Evolutionary conservation across 805 yeast species (phyloP), one percentile per base, ranked within the genome.

Genomic region (Priceomyces fermenticarens): DNA sequence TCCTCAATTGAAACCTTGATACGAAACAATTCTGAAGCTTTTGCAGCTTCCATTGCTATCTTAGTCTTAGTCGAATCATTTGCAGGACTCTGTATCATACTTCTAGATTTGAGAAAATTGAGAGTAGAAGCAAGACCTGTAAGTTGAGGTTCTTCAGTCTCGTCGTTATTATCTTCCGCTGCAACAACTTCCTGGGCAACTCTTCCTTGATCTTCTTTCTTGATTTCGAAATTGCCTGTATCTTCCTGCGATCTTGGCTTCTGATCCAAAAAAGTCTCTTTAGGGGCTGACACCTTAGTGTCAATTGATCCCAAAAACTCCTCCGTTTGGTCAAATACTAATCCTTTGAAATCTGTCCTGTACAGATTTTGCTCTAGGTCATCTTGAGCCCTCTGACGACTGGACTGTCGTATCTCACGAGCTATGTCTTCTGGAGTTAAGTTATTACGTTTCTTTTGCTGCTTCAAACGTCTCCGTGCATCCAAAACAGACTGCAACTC

Each of bases 291-390:
- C 2, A 32, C 11, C 9, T 6, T 20, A 20, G 4, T n/a, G 2
- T 36, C 11, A 10, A 64, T 46, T 3, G 53, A 48, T 16, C 50
- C 57, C 35, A 71, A 50, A 43, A 73, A 71, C 26, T 70, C 77
- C 23, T 58, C 56, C 1, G 75, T 75, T 16, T 67, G 75, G 48
- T 75, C 75, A 16, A 73, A 55, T 1, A 67, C 60, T 16, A 70
- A 20, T 30, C 38, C 40, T 4, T 38, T 45, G 4, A 29, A 12
- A 13, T 39, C 32, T 10, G 30, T 25, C 11, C 36, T 13, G 2
- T 37, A 29, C 4, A 42, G 40, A 3, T 30, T 28, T 12, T 39
- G 45, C 15, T 53, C 56, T 30, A 43, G 14, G 7, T 43, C 43
- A 17, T 49, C 46, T 32, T 49, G 51, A 54, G 6, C 49, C 41